phyloP scores from a whole-genome alignment of 2,329 filamentous ascomycete species.

The Verticillium zaregamsianum region DNA sequence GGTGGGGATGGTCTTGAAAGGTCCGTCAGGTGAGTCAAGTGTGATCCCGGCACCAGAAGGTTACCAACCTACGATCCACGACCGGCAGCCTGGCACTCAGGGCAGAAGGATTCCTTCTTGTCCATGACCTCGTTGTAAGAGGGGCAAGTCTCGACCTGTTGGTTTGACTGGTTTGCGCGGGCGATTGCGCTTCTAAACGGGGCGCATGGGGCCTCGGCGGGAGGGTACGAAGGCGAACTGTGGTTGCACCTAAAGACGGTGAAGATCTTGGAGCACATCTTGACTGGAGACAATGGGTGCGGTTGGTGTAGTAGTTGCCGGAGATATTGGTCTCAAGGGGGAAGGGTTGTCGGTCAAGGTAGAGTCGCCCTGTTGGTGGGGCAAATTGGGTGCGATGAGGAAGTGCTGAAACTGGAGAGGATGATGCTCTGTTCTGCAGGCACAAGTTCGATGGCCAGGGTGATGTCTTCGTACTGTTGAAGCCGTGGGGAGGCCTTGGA shows the following conservation, averaged over 20 bases:
- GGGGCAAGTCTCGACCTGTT: background rate
- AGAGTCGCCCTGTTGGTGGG: no score
- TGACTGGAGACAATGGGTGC: background rate
- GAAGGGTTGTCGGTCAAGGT: no score
- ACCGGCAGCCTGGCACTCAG: constrained; percentile 5
- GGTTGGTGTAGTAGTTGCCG: no score
- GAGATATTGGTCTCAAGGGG: no score
- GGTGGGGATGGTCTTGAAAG: background rate
- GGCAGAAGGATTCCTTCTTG: constrained; percentile 2
- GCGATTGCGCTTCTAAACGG: constrained; percentile 2
- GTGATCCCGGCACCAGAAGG: background rate
- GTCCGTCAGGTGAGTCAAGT: background rate
- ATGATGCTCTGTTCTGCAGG: no score
- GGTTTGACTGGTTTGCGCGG: constrained; percentile 2
- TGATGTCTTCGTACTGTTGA: no score
- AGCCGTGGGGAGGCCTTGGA: no score
- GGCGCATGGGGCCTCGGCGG: background rate
- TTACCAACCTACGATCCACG: constrained; percentile 12
- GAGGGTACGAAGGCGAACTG: background rate
- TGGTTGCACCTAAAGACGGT: constrained; percentile 6
- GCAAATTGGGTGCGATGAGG: no score
- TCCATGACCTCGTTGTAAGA: background rate
- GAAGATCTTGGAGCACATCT: constrained; percentile 6
- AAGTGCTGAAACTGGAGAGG: no score
- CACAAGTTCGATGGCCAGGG: no score